Evolutionary conservation across 192 early-diverging fungal species (phyloP), one percentile per base, ranked within the genome.

Genomic region (Paraglomus occultum): DNA sequence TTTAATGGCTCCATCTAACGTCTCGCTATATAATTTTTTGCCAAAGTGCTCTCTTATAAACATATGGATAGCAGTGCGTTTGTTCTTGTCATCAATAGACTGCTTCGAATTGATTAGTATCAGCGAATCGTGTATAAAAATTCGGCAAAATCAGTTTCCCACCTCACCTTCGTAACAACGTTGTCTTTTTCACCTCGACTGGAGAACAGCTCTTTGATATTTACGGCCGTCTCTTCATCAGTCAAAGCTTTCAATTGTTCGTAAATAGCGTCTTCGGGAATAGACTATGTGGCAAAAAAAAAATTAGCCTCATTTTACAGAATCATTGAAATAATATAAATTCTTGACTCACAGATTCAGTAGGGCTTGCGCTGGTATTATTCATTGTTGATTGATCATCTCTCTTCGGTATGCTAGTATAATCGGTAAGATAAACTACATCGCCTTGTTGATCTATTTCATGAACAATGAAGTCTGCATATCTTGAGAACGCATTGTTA

Each of bases 391-490:
- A 31, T 31, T 31, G 31, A 31, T 31, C 31, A 3, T 31, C 31
- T 31, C 31, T 31, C 31, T 31, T 31, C 31, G 31, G 31, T 31
- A 31, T 31, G 3, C 31, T 31, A 31, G 31, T 31, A 44, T 50
- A 73, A 5, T 64, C 53, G 23, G 77, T 79, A 46, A 98, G 75
- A 49, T 87, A 90, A 8, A 95, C 88, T 2, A 91, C 83, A 22
- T 84, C 71, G 17, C 92, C 92, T 18, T 77, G 64, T 42, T 72
- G 61, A 71, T 90, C 89, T 15, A 99, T 89, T 83, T 99, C 96
- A 78, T 94, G 89, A 23, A 99, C 96, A 43, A 94, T 78, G 78
- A 99, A 99, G 75, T 99, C 96, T 0, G 85, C 78, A 54, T 82
- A 90, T 70, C 95, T 91, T 73, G 15, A 20, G 45, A 67, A n/a